A percentile compares a stretch with the other conserved stretches of the same genome.
Conservation (phyloP, 805 yeast genomes). For the Priceomyces haplophilus region DNA sequence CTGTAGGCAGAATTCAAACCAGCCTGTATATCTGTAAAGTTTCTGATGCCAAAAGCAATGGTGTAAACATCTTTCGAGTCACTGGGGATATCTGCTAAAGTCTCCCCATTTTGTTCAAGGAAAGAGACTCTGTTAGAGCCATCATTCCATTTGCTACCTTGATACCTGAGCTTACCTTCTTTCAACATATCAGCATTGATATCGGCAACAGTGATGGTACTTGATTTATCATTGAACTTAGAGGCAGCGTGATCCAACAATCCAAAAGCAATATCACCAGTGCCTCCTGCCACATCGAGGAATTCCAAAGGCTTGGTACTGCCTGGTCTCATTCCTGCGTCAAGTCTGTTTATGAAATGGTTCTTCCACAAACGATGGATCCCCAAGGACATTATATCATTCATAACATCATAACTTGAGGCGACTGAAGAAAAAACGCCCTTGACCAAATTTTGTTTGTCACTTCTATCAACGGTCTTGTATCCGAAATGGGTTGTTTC, state of each 20-base stretch:
- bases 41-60: constrained; percentile 95
- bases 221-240: constrained; percentile 67
- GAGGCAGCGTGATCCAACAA: constrained; percentile 84
- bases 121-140: constrained; percentile 64
- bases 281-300: constrained; percentile 97
- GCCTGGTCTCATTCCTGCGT: constrained; percentile 92
- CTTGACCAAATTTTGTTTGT: constrained; percentile 80
- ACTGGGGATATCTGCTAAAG: constrained; percentile 75
- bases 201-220: constrained; percentile 88
- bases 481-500: constrained; percentile 92
- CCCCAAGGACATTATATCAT: constrained; percentile 96
- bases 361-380: constrained; percentile 93
- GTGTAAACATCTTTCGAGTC: constrained; percentile 93
- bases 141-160: constrained; percentile 58
- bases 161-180: constrained; percentile 82
- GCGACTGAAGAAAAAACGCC: constrained; percentile 95
- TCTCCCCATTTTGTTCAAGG: constrained; percentile 90
- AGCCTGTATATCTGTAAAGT: constrained; percentile 90
- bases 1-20: constrained; percentile 95
- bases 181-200: constrained; percentile 94
- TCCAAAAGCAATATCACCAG: constrained; percentile 97
- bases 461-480: constrained; percentile 71
- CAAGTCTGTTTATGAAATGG: constrained; percentile 81
- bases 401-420: constrained; percentile 91
- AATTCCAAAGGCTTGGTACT: constrained; percentile 73